A percentile compares a stretch with the other conserved stretches of the same genome.
phyloP scores from a whole-genome alignment of 2,329 filamentous ascomycete genomes.

The Torrubiellomyces zombiae region DNA sequence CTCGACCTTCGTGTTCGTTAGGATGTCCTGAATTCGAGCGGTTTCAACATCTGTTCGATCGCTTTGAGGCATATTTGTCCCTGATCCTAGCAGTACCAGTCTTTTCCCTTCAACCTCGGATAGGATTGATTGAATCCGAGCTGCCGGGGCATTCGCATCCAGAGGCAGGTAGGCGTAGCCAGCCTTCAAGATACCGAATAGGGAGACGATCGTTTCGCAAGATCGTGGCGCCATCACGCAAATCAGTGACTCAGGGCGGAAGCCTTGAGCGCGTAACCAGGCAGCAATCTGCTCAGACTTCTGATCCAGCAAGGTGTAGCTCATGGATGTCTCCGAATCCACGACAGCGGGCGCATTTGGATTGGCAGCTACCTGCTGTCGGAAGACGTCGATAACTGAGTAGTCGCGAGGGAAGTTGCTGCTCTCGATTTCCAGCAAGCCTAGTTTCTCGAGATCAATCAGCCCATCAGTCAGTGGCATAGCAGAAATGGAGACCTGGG shows the following conservation, averaged over 20 bases:
- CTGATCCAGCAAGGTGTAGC: constrained; percentile 7
- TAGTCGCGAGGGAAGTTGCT: constrained; percentile 7
- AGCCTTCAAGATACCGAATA: constrained; percentile 10
- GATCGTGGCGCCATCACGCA: constrained; percentile 7
- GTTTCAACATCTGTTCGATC: constrained; percentile 3
- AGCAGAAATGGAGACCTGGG: constrained; percentile 2
- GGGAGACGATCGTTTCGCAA: constrained; percentile 8
- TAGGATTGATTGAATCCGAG: constrained; percentile 7
- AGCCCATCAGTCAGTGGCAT: constrained; percentile 1
- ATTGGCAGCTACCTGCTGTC: constrained; percentile 5
- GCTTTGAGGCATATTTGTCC: constrained; percentile 1
- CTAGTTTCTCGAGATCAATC: constrained; percentile 5
- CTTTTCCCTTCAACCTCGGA: constrained; percentile 3
- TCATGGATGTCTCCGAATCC: constrained; percentile 5
- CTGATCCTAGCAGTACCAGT: constrained; percentile 6
- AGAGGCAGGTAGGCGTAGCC: constrained; percentile 9
- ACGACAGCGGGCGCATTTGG: constrained; percentile 7
- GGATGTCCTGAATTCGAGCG: constrained; percentile 3
- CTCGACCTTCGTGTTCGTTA: constrained; percentile 1
- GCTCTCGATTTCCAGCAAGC: constrained; percentile 6
- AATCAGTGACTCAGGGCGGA: constrained; percentile 7
- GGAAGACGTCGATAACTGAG: constrained; percentile 10
- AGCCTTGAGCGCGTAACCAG: constrained; percentile 4
- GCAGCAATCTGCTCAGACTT: constrained; percentile 6
- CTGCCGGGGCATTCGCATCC: constrained; percentile 7